Base-by-base conservation (phyloP, 2,329 filamentous ascomycete genomes). In the Pseudohalonectria lignicola region DNA sequence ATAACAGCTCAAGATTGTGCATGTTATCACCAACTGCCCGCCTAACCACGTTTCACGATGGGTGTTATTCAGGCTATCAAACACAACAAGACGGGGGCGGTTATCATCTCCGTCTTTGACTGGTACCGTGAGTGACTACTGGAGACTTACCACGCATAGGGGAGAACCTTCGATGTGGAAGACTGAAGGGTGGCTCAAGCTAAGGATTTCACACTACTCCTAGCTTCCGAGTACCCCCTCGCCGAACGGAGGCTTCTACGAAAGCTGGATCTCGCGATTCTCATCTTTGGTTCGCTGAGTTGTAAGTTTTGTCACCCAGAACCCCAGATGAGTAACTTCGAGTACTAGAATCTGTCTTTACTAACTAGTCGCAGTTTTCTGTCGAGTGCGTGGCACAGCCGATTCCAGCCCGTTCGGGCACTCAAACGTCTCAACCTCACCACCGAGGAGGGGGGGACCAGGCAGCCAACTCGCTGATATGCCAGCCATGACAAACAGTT, bases 261-360 rank as follows among this genome's bases (percentile, higher is more conserved):
- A 15, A 35, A 35, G 19, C 26, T 40, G 13, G 34, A 40, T 12
- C 34, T 40, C 16, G 30, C 33, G 12, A 40, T 36, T 15, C 15
- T 40, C n/a, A 33, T 36, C 34, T 40, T 40, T 20, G 39, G 39
- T 17, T 41, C 30, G 2, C 25, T 41, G 30, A 33, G 36, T 15
- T 38, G 36, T 38, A 11, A n/a, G 29, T 19, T n/a, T n/a, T n/a
- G n/a, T n/a, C n/a, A n/a, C n/a, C n/a, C n/a, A n/a, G 26, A 29
- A 8, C 8, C 9, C 8, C 6, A 31, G 17, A n/a, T n/a, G n/a
- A n/a, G n/a, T n/a, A n/a, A n/a, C n/a, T n/a, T n/a, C n/a, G n/a
- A n/a, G n/a, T n/a, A n/a, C 17, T 23, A 2, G 5, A 16, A 2
- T 13, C 8, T 3, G 6, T 3, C n/a, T 13, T 21, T n/a, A 26